Base-by-base conservation (phyloP, 768 basidiomycete genomes). In the Lactifluus volemus region DNA sequence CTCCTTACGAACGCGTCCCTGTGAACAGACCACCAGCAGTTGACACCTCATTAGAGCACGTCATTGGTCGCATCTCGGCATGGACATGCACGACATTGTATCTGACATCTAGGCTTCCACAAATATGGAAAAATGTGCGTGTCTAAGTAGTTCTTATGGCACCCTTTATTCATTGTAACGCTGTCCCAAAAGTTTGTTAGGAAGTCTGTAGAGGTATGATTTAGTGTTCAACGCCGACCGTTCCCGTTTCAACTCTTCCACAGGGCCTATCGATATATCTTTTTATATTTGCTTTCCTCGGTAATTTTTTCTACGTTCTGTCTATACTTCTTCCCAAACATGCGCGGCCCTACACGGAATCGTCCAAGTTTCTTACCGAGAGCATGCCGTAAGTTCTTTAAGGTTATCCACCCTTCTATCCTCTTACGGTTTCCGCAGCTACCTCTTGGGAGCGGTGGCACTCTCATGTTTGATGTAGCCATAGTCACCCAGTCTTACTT, bases 41-140 rank as follows among this genome's bases (percentile, higher is more conserved):
- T 69, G 45, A 65, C 51, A 55, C 66, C 49, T 58, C 70, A 12
- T 72, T 71, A 55, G 81, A 93, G 68, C 86, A 82, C 51, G 70
- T 93, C 29, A 74, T 98, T 52, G 97, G 97, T 1, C 86, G 97
- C 3, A 82, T 93, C 56, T 93, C 89, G 57, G 95, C 97, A 9
- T 99, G 97, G 97, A 69, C 87, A 19, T 98, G 96, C 70, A 93
- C 95, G 1, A 89, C 85, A 0, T 76, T 98, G 15, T 99, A 99
- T 73, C 76, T 99, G 39, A 98, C 96, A 3, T 91, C 89, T 3
- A 84, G 97, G 61, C 73, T 99, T 68, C 97, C 97, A 21, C 97
- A 99, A 72, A 97, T 99, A 64, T 98, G 97, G 97, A 96, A 95
- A 74, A 98, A 98, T 69, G 95, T 97, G 72, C 71, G 92, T 84